Percentiles rank a stretch among this genome's conserved stretches.
These are phyloP conservation scores for Fusarium fujikuroi DNA, from an alignment of 2,329 filamentous ascomycete genomes.

Conservation along the genomic window DNA sequence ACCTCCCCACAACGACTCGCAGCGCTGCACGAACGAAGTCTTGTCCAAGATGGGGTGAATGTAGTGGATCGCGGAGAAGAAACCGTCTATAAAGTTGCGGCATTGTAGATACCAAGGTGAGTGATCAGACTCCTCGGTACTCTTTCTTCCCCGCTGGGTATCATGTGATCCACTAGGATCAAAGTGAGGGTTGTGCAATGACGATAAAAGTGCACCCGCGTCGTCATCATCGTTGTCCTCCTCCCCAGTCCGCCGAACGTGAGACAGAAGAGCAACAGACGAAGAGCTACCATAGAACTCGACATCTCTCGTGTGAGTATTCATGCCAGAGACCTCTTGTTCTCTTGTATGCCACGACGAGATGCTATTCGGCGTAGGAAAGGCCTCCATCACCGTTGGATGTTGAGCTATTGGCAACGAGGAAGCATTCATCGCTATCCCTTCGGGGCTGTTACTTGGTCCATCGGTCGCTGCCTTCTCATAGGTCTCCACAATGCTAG, in stretches of 20 bases:
- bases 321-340: neutral
- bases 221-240: neutral
- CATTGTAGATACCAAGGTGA: neutral
- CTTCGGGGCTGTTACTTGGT: neutral
- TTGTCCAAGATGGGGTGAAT: neutral
- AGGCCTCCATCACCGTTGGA: neutral
- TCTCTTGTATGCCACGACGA: neutral
- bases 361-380: neutral
- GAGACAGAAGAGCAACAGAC: accelerated
- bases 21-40: neutral
- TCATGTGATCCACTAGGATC: neutral
- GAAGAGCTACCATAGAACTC: neutral
- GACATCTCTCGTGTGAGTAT: neutral
- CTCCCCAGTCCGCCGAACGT: neutral
- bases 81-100: neutral
- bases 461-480: neutral
- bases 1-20: neutral
- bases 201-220: neutral
- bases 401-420: neutral
- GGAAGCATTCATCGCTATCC: neutral
- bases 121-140: neutral
- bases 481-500: neutral
- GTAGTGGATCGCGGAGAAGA: neutral
- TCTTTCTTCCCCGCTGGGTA: neutral
- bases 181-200: neutral